Evolutionary conservation across 768 basidiomycete genomes (phyloP), one percentile per base, ranked within the genome.

Genomic region (Coprinopsis sp.): DNA sequence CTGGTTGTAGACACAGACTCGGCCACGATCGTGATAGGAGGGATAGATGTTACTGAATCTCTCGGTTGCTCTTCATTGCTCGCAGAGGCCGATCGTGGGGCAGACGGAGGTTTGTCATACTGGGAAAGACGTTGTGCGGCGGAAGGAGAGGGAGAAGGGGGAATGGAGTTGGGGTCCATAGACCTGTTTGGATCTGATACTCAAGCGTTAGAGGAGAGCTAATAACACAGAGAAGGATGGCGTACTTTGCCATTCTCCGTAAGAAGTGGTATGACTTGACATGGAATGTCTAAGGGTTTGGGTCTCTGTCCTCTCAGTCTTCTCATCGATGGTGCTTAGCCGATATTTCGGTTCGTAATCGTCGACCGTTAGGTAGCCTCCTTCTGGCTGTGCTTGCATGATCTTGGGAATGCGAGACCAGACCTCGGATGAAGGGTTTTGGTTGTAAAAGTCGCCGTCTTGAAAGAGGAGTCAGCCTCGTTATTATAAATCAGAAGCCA

Each of bases 281-380:
- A 64, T 63, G 37, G n/a, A 41, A 40, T 29, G 40, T 44, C 18
- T 39, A 16, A 44, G 38, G 11, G 44, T 43, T 13, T 37, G 34
- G 28, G 71, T 67, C 51, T 81, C 83, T 28, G 84, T 81, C 27
- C 71, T 71, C 58, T 88, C 86, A 13, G 84, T 82, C 37, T 61
- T 65, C 64, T 89, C 86, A 19, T 76, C 71, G 49, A 89, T 89
- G 3, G 81, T 84, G 49, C 77, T 83, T 49, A 87, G 64, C 44
- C 67, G 69, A 40, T 58, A 56, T 30, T 60, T 50, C 2, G 49
- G 45, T 23, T 47, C 46, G 14, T 48, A 30, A 16, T 55, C 54
- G 13, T 57, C 58, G 24, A 57, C 62, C 33, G 58, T 51, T 10
- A 61, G 51, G 53, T 62, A 61, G 31, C 65, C 62, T 34, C 67